Evolutionary conservation across 208 protist genomes (phyloP), one percentile per base, ranked within the genome.

Genomic region (Wallacemonas sp.): DNA sequence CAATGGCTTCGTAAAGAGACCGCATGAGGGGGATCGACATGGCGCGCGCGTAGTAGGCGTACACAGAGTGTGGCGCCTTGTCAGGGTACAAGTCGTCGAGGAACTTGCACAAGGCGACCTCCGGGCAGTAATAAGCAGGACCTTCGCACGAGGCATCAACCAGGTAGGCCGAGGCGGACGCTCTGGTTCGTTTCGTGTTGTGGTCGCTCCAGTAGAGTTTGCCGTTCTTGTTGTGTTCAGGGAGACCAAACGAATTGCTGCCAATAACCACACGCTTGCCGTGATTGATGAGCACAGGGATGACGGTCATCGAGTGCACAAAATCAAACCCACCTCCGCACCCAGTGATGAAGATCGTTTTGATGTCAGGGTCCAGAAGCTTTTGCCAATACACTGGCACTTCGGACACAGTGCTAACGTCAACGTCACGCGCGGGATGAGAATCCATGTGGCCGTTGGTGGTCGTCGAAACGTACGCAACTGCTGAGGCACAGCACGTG

Each of bases 261-360:
- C n/a, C 57, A 30, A 71, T 34, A 9, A 64, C 45, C 2, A 71
- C 27, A 15, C 26, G 5, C 44, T 71, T 71, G 2, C 66, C 66
- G 27, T 53, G 32, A 10, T 22, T 15, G 17, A 57, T 63, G 10
- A 71, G 66, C 8, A 55, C 19, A 8, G 66, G 66, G 36, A 57
- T 57, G 21, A 71, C 4, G 9, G 48, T 46, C 55, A 71, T 63
- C 1, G 38, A 30, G 32, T 71, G 66, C 33, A 63, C 30, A 53
- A 64, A 71, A 24, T 71, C 66, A 39, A 71, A 71, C 17, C 54
- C 54, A n/a, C 54, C 66, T 26, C 66, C 66, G 32, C 66, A 71
- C 6, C 57, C 66, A n/a, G 48, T 65, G 24, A 71, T 33, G 15
- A 55, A 30, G 19, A 71, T 38, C 5, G 48, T 64, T 17, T 71